phyloP scores from a whole-genome alignment of 2,329 filamentous ascomycete genomes.

The Trichoderma aggressivum region DNA sequence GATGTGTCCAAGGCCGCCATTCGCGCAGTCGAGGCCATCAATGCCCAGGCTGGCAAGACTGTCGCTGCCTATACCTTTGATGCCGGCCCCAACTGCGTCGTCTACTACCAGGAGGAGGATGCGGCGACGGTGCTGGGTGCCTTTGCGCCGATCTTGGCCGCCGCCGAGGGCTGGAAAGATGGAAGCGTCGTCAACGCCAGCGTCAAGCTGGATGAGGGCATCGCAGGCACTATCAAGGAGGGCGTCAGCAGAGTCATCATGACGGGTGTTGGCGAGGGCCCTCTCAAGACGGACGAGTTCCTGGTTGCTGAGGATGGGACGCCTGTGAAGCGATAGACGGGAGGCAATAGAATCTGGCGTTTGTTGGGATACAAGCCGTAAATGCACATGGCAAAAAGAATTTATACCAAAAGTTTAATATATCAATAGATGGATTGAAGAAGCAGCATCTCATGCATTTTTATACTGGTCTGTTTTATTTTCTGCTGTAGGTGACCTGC shows the following conservation, averaged over 20 bases:
- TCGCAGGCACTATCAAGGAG: slow-evolving; percentile 64
- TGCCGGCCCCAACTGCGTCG: slow-evolving; percentile 91
- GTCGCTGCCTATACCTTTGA: slow-evolving; percentile 97
- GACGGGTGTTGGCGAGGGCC: slow-evolving; percentile 88
- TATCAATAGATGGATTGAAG: background rate
- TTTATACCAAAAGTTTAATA: background rate
- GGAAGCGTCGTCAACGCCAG: slow-evolving; percentile 50
- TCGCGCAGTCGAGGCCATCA: slow-evolving; percentile 84
- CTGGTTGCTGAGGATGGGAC: slow-evolving; percentile 67
- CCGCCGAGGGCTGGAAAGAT: slow-evolving; percentile 69
- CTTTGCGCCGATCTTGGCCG: slow-evolving; percentile 65
- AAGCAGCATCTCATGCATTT: background rate
- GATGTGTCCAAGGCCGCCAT: slow-evolving; percentile 87
- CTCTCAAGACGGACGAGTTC: slow-evolving; percentile 73
- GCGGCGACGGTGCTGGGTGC: slow-evolving; percentile 69
- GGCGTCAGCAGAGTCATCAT: slow-evolving; percentile 88
- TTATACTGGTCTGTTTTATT: background rate
- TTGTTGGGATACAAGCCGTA: background rate
- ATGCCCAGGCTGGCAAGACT: slow-evolving; percentile 70
- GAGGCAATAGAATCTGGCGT: background rate
- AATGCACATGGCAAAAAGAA: background rate
- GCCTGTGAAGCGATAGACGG: slow-evolving; percentile 34
- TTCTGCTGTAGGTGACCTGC: background rate
- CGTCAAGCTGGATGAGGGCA: slow-evolving; percentile 61
- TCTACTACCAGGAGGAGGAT: slow-evolving; percentile 88